phyloP scores from a whole-genome alignment of 2,329 filamentous ascomycete species.

The Grosmannia huntii region DNA sequence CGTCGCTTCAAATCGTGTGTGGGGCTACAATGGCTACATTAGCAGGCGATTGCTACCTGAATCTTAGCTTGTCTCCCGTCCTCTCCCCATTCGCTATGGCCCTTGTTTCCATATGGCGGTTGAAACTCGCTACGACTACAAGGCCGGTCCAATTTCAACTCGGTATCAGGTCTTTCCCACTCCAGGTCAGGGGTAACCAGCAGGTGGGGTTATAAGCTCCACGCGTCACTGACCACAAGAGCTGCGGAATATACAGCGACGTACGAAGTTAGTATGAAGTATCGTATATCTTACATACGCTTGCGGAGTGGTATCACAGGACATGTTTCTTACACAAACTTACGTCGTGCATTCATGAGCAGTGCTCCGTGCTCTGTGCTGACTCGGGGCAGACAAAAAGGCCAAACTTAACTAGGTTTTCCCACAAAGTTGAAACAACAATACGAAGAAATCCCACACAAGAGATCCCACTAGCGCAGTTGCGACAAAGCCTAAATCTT shows the following conservation, averaged over 20 bases:
- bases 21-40: not conserved
- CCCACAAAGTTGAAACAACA: not conserved
- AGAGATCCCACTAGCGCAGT: not conserved
- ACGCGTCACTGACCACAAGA: not conserved
- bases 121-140: conserved; percentile 37
- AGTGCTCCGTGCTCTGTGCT: no score
- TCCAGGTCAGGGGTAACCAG: conserved; percentile 1
- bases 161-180: conserved; percentile 29
- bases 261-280: no score
- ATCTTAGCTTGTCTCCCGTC: not conserved
- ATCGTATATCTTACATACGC: no score
- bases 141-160: conserved; percentile 34
- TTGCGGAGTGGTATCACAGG: no score
- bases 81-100: not conserved
- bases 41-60: not conserved
- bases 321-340: no score
- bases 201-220: not conserved
- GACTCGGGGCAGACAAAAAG: no score
- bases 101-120: conserved; percentile 20
- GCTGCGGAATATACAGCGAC: no score
- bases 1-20: not conserved
- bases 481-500: not conserved
- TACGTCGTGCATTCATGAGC: no score
- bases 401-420: not conserved
- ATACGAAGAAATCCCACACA: not conserved